Evolutionary conservation across 768 basidiomycete genomes (phyloP).

Genomic region (Collybiopsis luxurians): DNA sequence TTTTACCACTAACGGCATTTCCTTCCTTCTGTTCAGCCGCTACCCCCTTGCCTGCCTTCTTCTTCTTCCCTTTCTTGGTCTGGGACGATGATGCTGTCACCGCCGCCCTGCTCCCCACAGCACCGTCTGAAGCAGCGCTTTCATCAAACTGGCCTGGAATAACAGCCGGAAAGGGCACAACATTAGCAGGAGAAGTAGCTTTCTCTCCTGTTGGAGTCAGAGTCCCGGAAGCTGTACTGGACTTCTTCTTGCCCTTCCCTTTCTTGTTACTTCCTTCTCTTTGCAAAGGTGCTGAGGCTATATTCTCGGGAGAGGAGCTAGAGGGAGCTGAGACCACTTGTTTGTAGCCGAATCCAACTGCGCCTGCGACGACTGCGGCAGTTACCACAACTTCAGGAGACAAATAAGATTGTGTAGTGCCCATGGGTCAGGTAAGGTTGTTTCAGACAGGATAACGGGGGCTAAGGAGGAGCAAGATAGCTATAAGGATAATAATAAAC

Average conservation of each 20-base stretch:
- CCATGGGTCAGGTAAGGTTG: neutral
- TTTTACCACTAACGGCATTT: neutral
- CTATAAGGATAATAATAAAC: too few relatives aligned
- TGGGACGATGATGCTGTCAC: neutral
- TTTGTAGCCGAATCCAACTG: slow-evolving; percentile 4
- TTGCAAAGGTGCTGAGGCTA: neutral
- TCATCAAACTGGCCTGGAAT: slow-evolving; percentile 4
- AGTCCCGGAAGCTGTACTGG: neutral
- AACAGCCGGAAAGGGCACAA: slow-evolving; percentile 4
- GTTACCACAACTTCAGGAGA: slow-evolving; percentile 3
- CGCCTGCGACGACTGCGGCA: slow-evolving; percentile 4
- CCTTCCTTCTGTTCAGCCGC: neutral
- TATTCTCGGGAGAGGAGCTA: neutral
- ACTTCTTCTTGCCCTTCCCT: slow-evolving; percentile 3
- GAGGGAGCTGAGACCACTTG: neutral
- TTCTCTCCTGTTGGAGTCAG: neutral
- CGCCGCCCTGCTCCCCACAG: neutral
- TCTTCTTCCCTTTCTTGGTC: slow-evolving; percentile 6
- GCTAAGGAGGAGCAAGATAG: too few relatives aligned
- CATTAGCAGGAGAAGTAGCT: neutral
- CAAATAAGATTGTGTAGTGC: slow-evolving; percentile 7
- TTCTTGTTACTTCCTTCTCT: neutral
- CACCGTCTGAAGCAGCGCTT: neutral
- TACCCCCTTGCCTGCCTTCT: neutral
- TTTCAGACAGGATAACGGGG: too few relatives aligned